Conservation (phyloP, 140 eudicot species). For the Stevia rebaudiana region DNA sequence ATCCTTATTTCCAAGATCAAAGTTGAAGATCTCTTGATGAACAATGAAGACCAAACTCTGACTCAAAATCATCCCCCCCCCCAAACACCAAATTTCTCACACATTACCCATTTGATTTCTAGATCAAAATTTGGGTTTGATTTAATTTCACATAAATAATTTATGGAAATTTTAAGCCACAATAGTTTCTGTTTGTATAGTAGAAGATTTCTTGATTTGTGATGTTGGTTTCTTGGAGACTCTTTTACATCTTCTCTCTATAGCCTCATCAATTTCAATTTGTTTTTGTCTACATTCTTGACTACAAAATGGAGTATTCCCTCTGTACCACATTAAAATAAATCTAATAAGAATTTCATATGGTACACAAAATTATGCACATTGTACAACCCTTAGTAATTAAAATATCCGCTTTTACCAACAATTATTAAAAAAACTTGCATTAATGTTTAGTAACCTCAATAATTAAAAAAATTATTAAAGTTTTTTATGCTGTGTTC, state of each 20-base stretch:
- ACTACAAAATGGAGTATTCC: slow-evolving; percentile 88
- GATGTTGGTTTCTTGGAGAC: slow-evolving; percentile 23
- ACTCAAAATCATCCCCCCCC: not conserved
- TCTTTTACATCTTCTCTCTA: slow-evolving; percentile 47
- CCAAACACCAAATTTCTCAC: not conserved
- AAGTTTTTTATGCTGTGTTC: not conserved
- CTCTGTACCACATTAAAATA: slow-evolving; percentile 47
- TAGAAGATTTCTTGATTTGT: slow-evolving; percentile 29
- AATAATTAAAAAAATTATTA: not conserved
- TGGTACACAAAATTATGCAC: slow-evolving; percentile 7
- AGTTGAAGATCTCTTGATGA: not conserved
- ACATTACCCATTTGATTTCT: not conserved
- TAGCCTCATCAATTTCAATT: slow-evolving; percentile 68
- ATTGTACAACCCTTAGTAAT: not conserved
- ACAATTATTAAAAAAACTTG: not conserved
- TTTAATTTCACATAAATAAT: not conserved
- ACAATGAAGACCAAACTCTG: not conserved
- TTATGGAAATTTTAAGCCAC: slow-evolving; percentile 29
- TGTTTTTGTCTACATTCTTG: slow-evolving; percentile 93
- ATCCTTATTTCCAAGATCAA: not conserved
- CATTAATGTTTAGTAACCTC: not conserved
- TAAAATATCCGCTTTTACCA: not conserved
- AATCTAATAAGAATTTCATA: not conserved
- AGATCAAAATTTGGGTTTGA: not conserved
- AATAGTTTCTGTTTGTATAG: slow-evolving; percentile 42